Evolutionary conservation across 2,329 filamentous ascomycete species (phyloP).

Genomic region (Elsinoe arachidis): DNA sequence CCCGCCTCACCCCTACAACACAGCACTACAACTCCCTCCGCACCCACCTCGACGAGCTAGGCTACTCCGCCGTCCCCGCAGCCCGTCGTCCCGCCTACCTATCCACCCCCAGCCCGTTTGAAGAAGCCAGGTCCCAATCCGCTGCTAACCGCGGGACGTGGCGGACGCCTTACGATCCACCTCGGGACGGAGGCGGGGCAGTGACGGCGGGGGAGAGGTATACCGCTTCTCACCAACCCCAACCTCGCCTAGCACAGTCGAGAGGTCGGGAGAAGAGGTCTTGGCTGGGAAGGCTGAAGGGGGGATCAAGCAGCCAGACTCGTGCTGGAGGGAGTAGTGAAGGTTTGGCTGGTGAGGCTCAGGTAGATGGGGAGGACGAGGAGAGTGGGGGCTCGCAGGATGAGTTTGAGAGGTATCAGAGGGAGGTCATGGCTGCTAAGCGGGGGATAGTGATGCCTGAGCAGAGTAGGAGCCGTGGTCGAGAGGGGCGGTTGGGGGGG

Average conservation of each 20-base stretch:
- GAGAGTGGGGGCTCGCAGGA: neutral
- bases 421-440: conserved; percentile 7
- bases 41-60: conserved; percentile 1
- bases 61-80: neutral
- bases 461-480: neutral
- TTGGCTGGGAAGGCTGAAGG: neutral
- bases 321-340: neutral
- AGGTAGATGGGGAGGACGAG: neutral
- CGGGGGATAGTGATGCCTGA: neutral
- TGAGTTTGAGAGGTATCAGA: conserved; percentile 7
- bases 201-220: neutral
- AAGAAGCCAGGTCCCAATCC: neutral
- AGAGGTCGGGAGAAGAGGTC: neutral
- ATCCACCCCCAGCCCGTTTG: neutral
- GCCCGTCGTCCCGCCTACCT: neutral
- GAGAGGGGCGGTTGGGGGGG: neutral
- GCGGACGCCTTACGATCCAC: neutral
- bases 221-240: no score
- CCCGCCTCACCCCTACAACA: neutral
- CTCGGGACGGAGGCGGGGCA: neutral
- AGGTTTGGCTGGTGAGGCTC: neutral
- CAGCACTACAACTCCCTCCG: conserved; percentile 9
- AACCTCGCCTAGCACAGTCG: no score
- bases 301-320: neutral
- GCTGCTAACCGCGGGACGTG: no score